Percentiles rank a stretch among this genome's conserved stretches.
Conservation (phyloP, 1,139 yeast genomes). For the Blastobotrys illinoisensis region DNA sequence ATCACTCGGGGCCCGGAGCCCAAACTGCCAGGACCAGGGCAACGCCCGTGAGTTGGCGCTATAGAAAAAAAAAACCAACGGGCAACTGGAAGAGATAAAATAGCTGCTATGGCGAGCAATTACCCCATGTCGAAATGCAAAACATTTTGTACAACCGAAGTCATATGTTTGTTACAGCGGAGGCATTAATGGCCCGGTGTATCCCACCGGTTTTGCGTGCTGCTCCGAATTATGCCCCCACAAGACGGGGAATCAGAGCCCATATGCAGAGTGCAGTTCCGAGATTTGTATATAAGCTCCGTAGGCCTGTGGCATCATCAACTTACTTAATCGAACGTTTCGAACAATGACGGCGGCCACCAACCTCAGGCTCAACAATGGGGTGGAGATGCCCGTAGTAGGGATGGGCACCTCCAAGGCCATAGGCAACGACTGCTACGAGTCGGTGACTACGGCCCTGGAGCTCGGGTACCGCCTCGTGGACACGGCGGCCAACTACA, state of each 20-base stretch:
- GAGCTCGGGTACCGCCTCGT: constrained; percentile 48
- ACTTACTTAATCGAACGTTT: not conserved
- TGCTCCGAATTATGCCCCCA: not conserved
- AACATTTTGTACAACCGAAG: not conserved
- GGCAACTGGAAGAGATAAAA: too few species aligned
- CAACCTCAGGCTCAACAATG: constrained; percentile 26
- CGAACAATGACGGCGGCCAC: not conserved
- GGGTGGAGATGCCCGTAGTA: constrained; percentile 44
- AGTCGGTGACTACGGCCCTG: constrained; percentile 44
- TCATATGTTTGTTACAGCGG: not conserved
- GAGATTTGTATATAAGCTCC: not conserved
- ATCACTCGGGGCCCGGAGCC: not conserved
- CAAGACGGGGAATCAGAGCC: not conserved
- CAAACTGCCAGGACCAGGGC: not conserved
- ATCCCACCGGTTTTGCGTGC: not conserved
- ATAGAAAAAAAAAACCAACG: not conserved
- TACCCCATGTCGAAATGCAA: too few species aligned
- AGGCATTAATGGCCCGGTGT: not conserved
- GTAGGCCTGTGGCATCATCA: not conserved
- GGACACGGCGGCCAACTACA: constrained; percentile 54
- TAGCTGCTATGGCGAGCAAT: too few species aligned
- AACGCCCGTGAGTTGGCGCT: too few species aligned
- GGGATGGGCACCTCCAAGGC: constrained; percentile 56
- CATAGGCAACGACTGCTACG: constrained; percentile 37
- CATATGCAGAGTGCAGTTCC: not conserved